phyloP scores from a whole-genome alignment of 1,284 basidiomycete genomes.

The Thelephora terrestris region DNA sequence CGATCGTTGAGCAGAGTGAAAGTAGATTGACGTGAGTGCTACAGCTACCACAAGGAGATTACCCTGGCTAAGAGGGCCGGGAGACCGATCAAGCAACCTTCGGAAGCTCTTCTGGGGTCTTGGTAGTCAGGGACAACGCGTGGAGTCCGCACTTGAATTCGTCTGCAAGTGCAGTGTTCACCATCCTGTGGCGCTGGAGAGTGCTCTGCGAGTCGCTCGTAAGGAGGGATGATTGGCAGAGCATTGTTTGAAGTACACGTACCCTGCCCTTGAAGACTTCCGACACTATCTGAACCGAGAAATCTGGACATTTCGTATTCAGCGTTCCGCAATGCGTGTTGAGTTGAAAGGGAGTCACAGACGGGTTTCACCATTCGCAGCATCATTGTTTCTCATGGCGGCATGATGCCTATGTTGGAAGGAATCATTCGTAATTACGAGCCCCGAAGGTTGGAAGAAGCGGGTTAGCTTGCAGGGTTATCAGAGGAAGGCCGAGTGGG shows the following conservation, averaged over 20 bases:
- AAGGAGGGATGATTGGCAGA: conserved; percentile 4
- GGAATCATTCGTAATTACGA: conserved; percentile 65
- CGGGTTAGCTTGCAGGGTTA: conserved; percentile 38
- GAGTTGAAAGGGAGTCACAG: conserved; percentile 23
- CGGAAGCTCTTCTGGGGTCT: conserved; percentile 45
- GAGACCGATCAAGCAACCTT: conserved; percentile 6
- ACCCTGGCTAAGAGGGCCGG: too few species aligned
- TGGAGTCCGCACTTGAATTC: conserved; percentile 64
- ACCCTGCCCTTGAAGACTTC: conserved; percentile 66
- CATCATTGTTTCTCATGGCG: conserved; percentile 58
- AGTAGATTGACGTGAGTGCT: background rate
- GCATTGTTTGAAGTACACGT: conserved; percentile 9
- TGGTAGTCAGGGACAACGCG: conserved; percentile 66
- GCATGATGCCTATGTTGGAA: conserved; percentile 70
- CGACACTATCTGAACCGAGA: conserved; percentile 62
- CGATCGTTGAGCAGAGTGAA: background rate
- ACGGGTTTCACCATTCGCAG: conserved; percentile 62
- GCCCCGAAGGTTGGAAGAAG: conserved; percentile 44
- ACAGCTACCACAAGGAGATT: too few species aligned
- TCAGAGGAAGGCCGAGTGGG: background rate
- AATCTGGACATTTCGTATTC: conserved; percentile 39
- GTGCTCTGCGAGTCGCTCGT: conserved; percentile 36
- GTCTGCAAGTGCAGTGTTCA: conserved; percentile 57
- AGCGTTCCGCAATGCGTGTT: conserved; percentile 7
- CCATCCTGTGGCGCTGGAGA: conserved; percentile 70